Evolutionary conservation across 805 yeast genomes (phyloP), one percentile per base, ranked within the genome.

Genomic region (Lachancea thermotolerans): DNA sequence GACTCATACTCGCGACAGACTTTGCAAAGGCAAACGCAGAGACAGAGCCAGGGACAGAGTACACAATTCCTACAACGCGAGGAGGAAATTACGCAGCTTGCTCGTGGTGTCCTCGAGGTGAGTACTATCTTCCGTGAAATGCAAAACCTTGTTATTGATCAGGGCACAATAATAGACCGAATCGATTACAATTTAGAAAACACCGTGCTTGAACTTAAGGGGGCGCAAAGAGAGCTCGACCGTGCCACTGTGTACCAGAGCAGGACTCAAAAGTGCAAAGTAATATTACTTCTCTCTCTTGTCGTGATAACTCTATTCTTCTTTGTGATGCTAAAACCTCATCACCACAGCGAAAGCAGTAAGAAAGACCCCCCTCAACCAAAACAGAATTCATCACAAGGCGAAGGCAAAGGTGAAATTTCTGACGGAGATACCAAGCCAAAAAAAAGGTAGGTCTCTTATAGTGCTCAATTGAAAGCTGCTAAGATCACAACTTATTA

Each of bases 31-130:
- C 65, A 57, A 63, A 60, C 49, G 51, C 63, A 41, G 32, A 64
- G 45, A 49, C 44, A 48, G 21, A 36, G 41, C 15, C 41, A 45
- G 37, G 53, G 52, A 27, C 44, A 54, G 35, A 48, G 47, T 27
- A 60, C 58, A 41, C 48, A 50, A 18, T 62, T 54, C 50, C 60
- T 53, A 45, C 87, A 85, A 54, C 73, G 99, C 44, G 99, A 93
- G 58, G 77, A 81, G 43, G 99, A 91, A 58, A 93, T 93, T 43
- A 84, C 85, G 29, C 85, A 84, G 53, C 74, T 93, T 44, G 98
- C 99, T 3, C 87, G 86, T 71, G 96, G 97, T 42, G 95, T 93
- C 37, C 69, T 91, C 35, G 99, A 93, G 61, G 86, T 93, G 1
- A 85, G 95, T 28, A 87, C 91, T 1, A 91, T 93, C 37, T 93